Evolutionary conservation across 768 basidiomycete species (phyloP), one percentile per base, ranked within the genome.

Genomic region (Scleroderma citrinum): DNA sequence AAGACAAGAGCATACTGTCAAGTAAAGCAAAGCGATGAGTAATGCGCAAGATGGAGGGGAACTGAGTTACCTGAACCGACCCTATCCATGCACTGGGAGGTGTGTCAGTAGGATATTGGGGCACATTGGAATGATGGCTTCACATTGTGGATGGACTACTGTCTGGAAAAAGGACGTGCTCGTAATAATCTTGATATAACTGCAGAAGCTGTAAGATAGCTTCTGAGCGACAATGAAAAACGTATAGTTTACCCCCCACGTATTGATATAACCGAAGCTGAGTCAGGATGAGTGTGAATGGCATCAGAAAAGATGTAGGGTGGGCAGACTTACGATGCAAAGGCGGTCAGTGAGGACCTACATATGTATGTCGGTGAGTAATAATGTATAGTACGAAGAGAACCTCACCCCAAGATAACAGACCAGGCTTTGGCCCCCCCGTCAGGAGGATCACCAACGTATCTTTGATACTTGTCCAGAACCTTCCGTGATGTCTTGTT

Each of bases 151-250:
- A 88, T 3, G 84, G 74, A 5, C 76, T 72, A 1, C 72, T 70
- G 24, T 72, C 54, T 1, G 57, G 65, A 21, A 88, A 69, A 5
- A 83, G 17, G 2, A 69, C 73, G 30, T 74, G 65, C 55, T 85
- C 72, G 53, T 90, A 88, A 59, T 86, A 85, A 7, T 73, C 74
- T 71, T 90, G 87, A 60, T 88, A 88, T 20, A 81, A 73, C 85
- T 87, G 45, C 16, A 23, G 41, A 20, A 0, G 44, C 38, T 10
- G 20, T 20, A 29, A 36, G 53, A 12, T n/a, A 56, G 24, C 20
- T 31, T 5, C 21, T 39, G 6, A 7, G 14, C n/a, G 35, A 34
- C 3, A 7, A 4, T 20, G 5, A 14, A 21, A 43, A n/a, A n/a
- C n/a, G 36, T 45, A 5, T 11, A 8, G 23, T 23, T n/a, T 57